Evolutionary conservation across 768 basidiomycete species (phyloP), one percentile per base, ranked within the genome.

Genomic region (Leccinellum albellum): DNA sequence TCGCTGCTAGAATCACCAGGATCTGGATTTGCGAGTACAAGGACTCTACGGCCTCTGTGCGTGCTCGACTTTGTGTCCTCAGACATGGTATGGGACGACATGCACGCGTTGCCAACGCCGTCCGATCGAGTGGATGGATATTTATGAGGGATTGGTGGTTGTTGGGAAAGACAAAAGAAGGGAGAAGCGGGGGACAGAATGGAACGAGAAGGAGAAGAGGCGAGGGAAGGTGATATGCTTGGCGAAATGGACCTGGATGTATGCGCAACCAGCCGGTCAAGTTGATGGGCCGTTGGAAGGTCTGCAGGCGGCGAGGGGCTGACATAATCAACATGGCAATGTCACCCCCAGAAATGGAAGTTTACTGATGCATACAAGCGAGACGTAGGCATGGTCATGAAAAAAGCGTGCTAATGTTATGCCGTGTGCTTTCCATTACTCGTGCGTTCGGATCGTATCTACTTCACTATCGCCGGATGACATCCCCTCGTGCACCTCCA

Each of bases 1-100:
- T 76, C 74, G 65, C 70, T 71, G 56, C 75, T 74, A 26, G 71
- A 73, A 53, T 75, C 77, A 48, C 78, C 83, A 21, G 81, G 78
- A 65, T 80, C 76, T 2, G 85, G 86, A 66, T 89, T 89, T 58
- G 80, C 78, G 61, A 89, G 77, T 68, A 81, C 78, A 44, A 86
- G 78, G 54, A 82, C 70, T 60, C 75, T 76, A 64, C 71, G 78
- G 58, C 56, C 59, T 54, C 59, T 73, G 50, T 69, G 64, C 26
- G 65, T 62, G 62, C 60, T 66, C 44, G 75, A 75, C 70, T 79
- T 75, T 55, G 78, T 66, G 68, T 83, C 83, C 75, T 88, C 87
- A 58, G 85, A 82, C 86, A 87, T 87, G 66, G 68, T 54, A 55
- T 60, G 64, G 56, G 60, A 56, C 61, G 65, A 63, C 71, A 74